phyloP scores from a whole-genome alignment of 352 stramenopile genomes.

The Pythium rishiriense region DNA sequence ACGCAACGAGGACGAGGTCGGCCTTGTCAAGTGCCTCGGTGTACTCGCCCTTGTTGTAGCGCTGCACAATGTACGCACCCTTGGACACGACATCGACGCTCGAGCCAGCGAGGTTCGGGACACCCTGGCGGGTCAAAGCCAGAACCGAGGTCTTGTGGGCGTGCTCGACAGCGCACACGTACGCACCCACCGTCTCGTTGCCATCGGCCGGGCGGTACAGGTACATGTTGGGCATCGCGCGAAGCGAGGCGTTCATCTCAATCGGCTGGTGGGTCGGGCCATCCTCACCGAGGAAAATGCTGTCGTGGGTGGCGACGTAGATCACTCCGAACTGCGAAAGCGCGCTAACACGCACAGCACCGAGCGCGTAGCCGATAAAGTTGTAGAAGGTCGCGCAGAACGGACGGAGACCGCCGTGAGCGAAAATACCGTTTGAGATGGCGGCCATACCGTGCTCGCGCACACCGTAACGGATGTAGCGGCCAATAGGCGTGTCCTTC shows the following conservation, averaged over 20 bases:
- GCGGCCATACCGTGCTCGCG: constrained; percentile 98
- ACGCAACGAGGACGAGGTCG: constrained; percentile 93
- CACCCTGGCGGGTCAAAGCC: constrained; percentile 89
- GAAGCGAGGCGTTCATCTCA: constrained; percentile 96
- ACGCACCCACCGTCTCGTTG: constrained; percentile 97
- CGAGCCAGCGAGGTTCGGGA: constrained; percentile 91
- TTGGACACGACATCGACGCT: constrained; percentile 90
- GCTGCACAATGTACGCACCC: constrained; percentile 85
- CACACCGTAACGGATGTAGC: constrained; percentile 98
- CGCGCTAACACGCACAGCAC: constrained; percentile 93
- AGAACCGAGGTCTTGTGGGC: constrained; percentile 93
- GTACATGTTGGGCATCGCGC: constrained; percentile 98
- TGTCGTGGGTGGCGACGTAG: constrained; percentile 99
- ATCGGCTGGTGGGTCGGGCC: constrained; percentile 99
- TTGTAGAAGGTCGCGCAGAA: constrained; percentile 99
- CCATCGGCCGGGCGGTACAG: constrained; percentile 97
- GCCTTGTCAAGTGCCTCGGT: constrained; percentile 69
- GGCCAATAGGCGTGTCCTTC: constrained; percentile 93
- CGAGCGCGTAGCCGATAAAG: constrained; percentile 98
- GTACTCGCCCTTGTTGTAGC: constrained; percentile 77
- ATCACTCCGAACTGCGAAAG: constrained; percentile 96
- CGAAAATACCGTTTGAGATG: constrained; percentile 98
- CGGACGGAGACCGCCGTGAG: constrained; percentile 95
- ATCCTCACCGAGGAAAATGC: constrained; percentile 99
- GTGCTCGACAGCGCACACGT: constrained; percentile 88